These are phyloP conservation scores for Phytopythium chamaehyphon DNA, from an alignment of 352 stramenopile genomes.

Conservation along the genomic window DNA sequence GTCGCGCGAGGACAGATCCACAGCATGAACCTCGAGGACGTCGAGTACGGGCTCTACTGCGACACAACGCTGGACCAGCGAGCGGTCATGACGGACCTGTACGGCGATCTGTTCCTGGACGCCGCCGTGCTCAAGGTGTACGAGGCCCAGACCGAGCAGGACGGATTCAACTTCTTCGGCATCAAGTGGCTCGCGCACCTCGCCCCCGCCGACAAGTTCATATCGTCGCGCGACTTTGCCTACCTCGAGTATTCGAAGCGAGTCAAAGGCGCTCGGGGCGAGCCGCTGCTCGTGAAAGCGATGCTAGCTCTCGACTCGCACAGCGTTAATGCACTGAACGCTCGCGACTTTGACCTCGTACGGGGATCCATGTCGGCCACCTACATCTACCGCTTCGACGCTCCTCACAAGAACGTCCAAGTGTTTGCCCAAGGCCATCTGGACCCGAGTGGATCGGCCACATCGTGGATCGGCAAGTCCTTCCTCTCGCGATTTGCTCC, in stretches of 20 bases:
- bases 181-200: constrained; percentile 45
- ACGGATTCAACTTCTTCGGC: constrained; percentile 47
- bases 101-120: constrained; percentile 36
- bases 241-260: constrained; percentile 42
- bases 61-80: constrained; percentile 41
- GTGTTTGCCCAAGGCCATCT: constrained; percentile 37
- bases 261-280: constrained; percentile 25
- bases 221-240: constrained; percentile 42
- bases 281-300: constrained; percentile 41
- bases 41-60: constrained; percentile 49
- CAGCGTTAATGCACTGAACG: constrained; percentile 31
- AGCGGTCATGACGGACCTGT: constrained; percentile 42
- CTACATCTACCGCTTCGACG: constrained; percentile 42
- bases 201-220: constrained; percentile 43
- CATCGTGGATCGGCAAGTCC: constrained; percentile 26
- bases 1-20: constrained; percentile 42
- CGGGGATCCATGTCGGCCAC: constrained; percentile 35
- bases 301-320: constrained; percentile 27
- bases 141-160: constrained; percentile 26
- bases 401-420: constrained; percentile 34
- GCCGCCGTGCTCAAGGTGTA: constrained; percentile 34
- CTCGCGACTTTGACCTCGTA: constrained; percentile 41
- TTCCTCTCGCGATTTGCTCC: constrained; percentile 42
- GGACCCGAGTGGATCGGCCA: constrained; percentile 30
- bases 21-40: constrained; percentile 41